phyloP scores from a whole-genome alignment of 768 basidiomycete species.

The Ramaria sp. region DNA sequence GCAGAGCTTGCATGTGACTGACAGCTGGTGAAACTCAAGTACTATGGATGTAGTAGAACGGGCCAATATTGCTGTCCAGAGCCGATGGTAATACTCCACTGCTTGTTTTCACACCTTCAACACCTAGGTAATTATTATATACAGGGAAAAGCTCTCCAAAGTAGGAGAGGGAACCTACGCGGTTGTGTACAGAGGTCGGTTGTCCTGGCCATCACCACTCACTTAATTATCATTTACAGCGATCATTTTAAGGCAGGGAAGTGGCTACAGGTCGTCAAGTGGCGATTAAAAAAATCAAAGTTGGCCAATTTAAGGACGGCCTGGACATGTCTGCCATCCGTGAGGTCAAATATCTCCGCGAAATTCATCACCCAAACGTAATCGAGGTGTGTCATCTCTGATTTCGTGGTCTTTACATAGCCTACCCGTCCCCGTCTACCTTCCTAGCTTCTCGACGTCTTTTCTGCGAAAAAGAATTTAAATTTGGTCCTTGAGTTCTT shows the following conservation, averaged over 20 bases:
- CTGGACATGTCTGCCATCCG: slow-evolving; percentile 98
- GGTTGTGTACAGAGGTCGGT: slow-evolving; percentile 82
- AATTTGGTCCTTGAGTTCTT: slow-evolving; percentile 97
- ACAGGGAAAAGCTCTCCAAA: slow-evolving; percentile 72
- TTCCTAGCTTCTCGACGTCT: slow-evolving; percentile 84
- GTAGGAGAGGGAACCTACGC: slow-evolving; percentile 92
- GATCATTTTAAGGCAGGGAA: slow-evolving; percentile 47
- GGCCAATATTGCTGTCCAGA: slow-evolving; percentile 64
- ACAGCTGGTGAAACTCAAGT: not conserved
- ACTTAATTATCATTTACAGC: slow-evolving; percentile 9
- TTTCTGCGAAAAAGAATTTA: slow-evolving; percentile 91
- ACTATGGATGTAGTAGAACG: slow-evolving; percentile 76
- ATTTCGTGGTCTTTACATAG: not conserved
- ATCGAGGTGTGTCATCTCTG: slow-evolving; percentile 55
- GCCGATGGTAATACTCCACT: slow-evolving; percentile 40
- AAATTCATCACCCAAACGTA: slow-evolving; percentile 88
- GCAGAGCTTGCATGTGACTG: not conserved
- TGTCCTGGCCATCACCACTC: not conserved
- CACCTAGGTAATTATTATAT: slow-evolving; percentile 8
- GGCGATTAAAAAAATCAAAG: slow-evolving; percentile 97
- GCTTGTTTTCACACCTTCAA: not conserved
- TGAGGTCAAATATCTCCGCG: slow-evolving; percentile 94
- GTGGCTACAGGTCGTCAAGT: slow-evolving; percentile 69
- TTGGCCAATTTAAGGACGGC: slow-evolving; percentile 94
- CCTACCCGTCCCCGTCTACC: not conserved